A percentile compares a stretch with the other conserved stretches of the same genome.
phyloP scores from a whole-genome alignment of 1,139 yeast species.

The Candida neerlandica region DNA sequence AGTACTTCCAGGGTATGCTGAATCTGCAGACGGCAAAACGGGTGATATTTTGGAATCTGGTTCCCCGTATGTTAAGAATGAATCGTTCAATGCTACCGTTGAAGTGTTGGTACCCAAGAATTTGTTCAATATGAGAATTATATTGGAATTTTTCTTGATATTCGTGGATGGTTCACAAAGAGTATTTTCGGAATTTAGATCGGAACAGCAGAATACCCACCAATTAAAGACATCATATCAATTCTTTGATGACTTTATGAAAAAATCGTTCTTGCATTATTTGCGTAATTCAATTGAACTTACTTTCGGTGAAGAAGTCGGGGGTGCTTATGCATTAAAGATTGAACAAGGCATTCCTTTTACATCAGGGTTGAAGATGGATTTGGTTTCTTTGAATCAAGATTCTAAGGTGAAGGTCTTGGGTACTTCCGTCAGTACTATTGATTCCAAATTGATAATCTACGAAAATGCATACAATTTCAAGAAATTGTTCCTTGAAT shows the following conservation, averaged over 20 bases:
- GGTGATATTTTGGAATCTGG: conserved; percentile 16
- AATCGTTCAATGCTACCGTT: conserved; percentile 54
- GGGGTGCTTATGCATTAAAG: conserved; percentile 19
- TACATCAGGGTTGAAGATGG: conserved; percentile 22
- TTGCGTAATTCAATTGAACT: conserved; percentile 56
- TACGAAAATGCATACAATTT: conserved; percentile 59
- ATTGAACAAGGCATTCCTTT: conserved; percentile 10
- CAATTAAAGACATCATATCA: conserved; percentile 32
- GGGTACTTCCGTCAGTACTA: conserved; percentile 6
- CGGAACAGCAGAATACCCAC: conserved; percentile 12
- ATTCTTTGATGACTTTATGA: conserved; percentile 70
- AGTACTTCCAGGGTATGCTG: conserved; percentile 62
- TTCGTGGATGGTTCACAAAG: conserved; percentile 55
- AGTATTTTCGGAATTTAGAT: conserved; percentile 23
- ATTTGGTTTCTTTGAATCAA: conserved; percentile 22
- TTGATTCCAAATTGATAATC: conserved; percentile 16
- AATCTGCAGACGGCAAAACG: conserved; percentile 25
- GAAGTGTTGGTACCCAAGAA: conserved; percentile 73
- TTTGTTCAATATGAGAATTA: conserved; percentile 80
- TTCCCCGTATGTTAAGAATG: conserved; percentile 63
- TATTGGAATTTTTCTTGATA: conserved; percentile 61
- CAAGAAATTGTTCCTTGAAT: conserved; percentile 50
- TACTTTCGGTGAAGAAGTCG: conserved; percentile 34
- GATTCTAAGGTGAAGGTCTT: conserved; percentile 12
- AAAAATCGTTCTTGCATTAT: conserved; percentile 61